Conservation (phyloP, 116 monocot species). For the Cymodocea nodosa region DNA sequence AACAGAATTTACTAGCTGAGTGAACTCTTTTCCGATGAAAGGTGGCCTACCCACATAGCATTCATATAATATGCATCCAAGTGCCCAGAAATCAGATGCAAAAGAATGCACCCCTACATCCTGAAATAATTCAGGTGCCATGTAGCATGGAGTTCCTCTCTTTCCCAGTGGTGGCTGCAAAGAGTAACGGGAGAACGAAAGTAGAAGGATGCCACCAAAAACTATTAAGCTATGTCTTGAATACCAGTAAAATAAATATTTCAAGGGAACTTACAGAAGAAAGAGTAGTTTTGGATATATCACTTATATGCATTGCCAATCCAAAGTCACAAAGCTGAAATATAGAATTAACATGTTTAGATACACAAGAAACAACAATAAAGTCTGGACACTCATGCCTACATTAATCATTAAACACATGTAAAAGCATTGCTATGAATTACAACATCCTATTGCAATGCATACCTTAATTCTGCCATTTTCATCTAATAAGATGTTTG, state of each 20-base stretch:
- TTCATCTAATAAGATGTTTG: conserved; percentile 93
- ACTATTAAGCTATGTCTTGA: not conserved
- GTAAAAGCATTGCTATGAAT: not conserved
- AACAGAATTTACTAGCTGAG: conserved; percentile 80
- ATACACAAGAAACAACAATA: not conserved
- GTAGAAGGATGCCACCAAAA: not conserved
- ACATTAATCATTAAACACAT: not conserved
- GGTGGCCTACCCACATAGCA: conserved; percentile 89
- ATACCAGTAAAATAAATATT: not conserved
- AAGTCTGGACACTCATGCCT: not conserved
- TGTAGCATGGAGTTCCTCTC: conserved; percentile 94
- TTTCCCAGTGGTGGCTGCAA: conserved; percentile 51
- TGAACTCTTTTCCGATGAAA: conserved; percentile 72
- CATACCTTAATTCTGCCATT: conserved; percentile 81
- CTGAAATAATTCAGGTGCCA: conserved; percentile 97
- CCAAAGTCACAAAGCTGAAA: conserved; percentile 99
- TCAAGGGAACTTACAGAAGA: conserved; percentile 30
- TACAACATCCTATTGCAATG: not conserved
- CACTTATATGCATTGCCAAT: conserved; percentile 49
- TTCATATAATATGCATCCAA: conserved; percentile 93
- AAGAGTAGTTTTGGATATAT: conserved; percentile 54
- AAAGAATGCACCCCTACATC: conserved; percentile 93
- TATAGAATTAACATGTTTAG: not conserved
- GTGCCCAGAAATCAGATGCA: conserved; percentile 99
- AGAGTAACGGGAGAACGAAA: not conserved